Conservation (phyloP, 2,329 filamentous ascomycete species). For the Xenosphaeropsis pyriputrescens region DNA sequence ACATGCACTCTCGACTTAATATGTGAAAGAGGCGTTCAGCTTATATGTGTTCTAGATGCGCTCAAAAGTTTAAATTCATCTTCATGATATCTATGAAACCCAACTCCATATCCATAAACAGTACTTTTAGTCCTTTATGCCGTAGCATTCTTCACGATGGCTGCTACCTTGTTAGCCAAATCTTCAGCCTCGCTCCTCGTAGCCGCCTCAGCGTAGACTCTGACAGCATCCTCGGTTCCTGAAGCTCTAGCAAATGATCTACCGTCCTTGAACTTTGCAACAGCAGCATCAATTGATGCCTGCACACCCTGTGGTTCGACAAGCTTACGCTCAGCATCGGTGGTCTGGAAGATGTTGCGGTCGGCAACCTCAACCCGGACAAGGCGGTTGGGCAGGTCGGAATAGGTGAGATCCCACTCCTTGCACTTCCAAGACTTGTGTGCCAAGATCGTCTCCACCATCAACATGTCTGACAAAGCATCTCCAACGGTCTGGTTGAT, state of each 20-base stretch:
- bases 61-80: no score
- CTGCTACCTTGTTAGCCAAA: conserved; percentile 64
- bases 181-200: conserved; percentile 84
- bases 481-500: conserved; percentile 99
- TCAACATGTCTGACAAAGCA: conserved; percentile 85
- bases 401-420: conserved; percentile 89
- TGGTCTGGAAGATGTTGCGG: conserved; percentile 80
- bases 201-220: conserved; percentile 90
- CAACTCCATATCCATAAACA: no score
- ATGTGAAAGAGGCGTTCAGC: no score
- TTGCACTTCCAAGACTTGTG: conserved; percentile 84
- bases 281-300: conserved; percentile 70
- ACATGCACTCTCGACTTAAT: no score
- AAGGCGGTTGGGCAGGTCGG: conserved; percentile 88
- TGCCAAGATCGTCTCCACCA: conserved; percentile 90
- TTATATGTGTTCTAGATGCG: no score
- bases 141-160: conserved; percentile 7
- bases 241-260: conserved; percentile 84
- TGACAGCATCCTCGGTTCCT: conserved; percentile 89
- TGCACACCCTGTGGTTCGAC: conserved; percentile 69
- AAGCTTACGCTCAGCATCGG: conserved; percentile 81
- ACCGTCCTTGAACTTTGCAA: conserved; percentile 82
- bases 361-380: conserved; percentile 81
- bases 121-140: no score
- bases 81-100: no score